Evolutionary conservation across 805 yeast genomes (phyloP), one percentile per base, ranked within the genome.

Genomic region (Brettanomyces anomalus): DNA sequence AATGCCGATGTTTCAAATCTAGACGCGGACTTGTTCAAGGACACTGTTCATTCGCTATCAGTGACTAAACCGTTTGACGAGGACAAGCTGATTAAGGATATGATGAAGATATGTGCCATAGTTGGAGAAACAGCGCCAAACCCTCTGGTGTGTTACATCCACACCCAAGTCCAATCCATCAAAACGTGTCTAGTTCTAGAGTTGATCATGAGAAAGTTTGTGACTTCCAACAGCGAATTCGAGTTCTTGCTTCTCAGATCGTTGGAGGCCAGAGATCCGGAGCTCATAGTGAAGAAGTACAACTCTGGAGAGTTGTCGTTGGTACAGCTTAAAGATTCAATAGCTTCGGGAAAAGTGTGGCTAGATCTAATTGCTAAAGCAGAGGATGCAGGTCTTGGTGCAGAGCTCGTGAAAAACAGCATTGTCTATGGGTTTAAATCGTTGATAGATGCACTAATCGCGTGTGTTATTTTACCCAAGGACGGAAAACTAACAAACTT

Each of bases 341-440:
- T 56, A 3, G 36, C 31, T 1, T 43, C 51, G 0, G 38, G 39
- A 13, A 42, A 46, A 7, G 51, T 57, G 37, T 58, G 63, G 63
- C 35, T 44, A 7, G 44, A 36, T 5, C 38, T 55, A 3, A 15
- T 48, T 5, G n/a, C 33, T 10, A 42, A 46, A 26, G 26, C 52
- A 18, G 36, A 39, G n/a, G 35, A 37, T n/a, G 11, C 35, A 13
- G 42, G 43, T 4, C 42, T 45, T 20, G 41, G 52, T 11, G 53
- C 46, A 4, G 19, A 20, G 4, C 43, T 57, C 7, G 26, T 53
- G 19, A 44, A 52, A 30, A 48, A 47, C 11, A 17, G 50, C 11
- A 44, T 57, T 6, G 44, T 57, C 5, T 56, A 54, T 44, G 62
- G 62, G 10, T 50, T 49, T 24, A 32, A 43, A n/a, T 47, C 58